Evolutionary conservation across 345 rosid genomes (phyloP).

Genomic region (Populus simonii): DNA sequence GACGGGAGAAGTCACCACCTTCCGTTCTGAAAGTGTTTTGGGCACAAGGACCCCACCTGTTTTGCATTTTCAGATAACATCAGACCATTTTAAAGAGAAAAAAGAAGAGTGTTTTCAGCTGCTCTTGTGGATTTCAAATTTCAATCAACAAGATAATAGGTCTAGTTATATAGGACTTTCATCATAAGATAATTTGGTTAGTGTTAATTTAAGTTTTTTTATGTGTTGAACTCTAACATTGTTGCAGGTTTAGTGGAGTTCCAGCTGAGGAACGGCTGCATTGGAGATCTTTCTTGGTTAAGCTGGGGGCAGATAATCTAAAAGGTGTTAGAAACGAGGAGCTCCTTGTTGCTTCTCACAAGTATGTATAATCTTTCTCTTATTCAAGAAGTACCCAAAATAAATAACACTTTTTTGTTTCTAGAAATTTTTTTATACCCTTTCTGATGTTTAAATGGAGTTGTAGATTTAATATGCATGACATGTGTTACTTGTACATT

Average conservation of each 20-base stretch:
- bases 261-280: slow-evolving; percentile 91
- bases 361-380: slow-evolving; percentile 41
- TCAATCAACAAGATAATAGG: not conserved
- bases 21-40: too few species aligned
- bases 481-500: not conserved
- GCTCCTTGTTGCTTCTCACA: slow-evolving; percentile 93
- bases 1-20: too few species aligned
- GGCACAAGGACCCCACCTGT: too few species aligned
- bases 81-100: too few species aligned
- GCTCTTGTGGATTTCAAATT: not conserved
- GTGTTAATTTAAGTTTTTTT: not conserved
- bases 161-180: not conserved
- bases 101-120: not conserved
- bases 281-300: slow-evolving; percentile 91
- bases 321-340: slow-evolving; percentile 88
- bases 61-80: too few species aligned
- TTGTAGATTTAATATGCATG: not conserved
- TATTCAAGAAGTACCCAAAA: not conserved
- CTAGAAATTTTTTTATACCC: not conserved
- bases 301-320: slow-evolving; percentile 89
- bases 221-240: not conserved
- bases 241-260: slow-evolving; percentile 83
- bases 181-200: not conserved
- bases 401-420: not conserved
- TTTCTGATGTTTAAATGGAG: not conserved